These are phyloP conservation scores for Baudoinia panamericana DNA, from an alignment of 495 filamentous ascomycete species.

Conservation along the genomic window DNA sequence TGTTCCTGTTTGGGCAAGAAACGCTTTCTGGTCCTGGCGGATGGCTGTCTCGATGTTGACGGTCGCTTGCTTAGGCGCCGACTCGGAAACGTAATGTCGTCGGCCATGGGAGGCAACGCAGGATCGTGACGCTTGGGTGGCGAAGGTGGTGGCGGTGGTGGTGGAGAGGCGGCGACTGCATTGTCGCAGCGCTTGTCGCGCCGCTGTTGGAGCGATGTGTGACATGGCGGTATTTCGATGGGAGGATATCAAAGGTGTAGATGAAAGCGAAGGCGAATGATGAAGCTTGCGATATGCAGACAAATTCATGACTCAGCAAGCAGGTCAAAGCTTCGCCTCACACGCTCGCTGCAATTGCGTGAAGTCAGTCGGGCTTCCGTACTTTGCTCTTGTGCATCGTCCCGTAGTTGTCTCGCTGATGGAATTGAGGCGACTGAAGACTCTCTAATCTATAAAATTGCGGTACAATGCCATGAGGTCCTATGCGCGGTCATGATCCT, in stretches of 20 bases:
- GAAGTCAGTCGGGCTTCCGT: too few species aligned
- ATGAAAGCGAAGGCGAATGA: constrained; percentile 1
- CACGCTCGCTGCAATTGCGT: too few species aligned
- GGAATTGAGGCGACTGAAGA: too few species aligned
- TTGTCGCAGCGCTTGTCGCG: constrained; percentile 67
- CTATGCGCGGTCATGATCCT: too few species aligned
- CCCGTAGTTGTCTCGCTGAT: too few species aligned
- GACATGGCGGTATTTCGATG: constrained; percentile 45
- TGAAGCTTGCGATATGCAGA: too few species aligned
- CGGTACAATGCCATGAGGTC: too few species aligned
- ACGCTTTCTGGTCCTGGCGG: constrained; percentile 67
- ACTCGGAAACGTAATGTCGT: constrained; percentile 72
- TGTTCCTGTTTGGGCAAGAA: constrained; percentile 57
- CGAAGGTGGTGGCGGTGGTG: constrained; percentile 12
- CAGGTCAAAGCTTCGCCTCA: too few species aligned
- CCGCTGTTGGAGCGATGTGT: constrained; percentile 51
- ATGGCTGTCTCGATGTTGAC: constrained; percentile 73
- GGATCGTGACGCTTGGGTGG: constrained; percentile 31
- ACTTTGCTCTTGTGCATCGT: too few species aligned
- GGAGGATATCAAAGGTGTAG: neutral
- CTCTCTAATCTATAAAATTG: too few species aligned
- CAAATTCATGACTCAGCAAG: too few species aligned
- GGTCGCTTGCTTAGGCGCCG: constrained; percentile 64
- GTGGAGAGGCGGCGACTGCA: constrained; percentile 29
- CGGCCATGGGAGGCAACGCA: constrained; percentile 33